Base-by-base conservation (phyloP, 345 rosid genomes). In the Rhodamnia rubescens region DNA sequence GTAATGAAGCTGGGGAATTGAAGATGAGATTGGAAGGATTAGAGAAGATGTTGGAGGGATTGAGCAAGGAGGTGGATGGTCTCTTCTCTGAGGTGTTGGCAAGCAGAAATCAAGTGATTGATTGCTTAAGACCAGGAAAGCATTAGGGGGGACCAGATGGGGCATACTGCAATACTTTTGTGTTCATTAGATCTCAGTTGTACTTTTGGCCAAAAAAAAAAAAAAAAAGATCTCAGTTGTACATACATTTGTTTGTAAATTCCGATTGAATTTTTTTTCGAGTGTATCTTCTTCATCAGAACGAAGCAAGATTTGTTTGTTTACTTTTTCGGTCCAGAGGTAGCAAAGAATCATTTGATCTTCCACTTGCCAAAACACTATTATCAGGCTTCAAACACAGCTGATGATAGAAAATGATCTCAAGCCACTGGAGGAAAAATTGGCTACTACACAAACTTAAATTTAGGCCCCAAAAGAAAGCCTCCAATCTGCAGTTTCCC, bases 71-170 rank as follows among this genome's bases (percentile, higher is more conserved):
- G 32, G 92, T 92, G 86, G 90, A 93, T 88, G 57, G 53, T 54
- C 84, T 93, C 47, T 94, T 94, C 90, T 90, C 89, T 11, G 84
- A 90, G 18, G 84, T 91, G 11, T 84, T 94, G 85, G 89, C 87
- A 14, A 87, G 85, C 52, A 93, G 97, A 91, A 92, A 91, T 83
- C 86, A 90, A 75, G 61, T 93, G 87, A 89, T 94, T 53, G 87
- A 85, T 51, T 87, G 92, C 53, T 85, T 92, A 32, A 74, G 92
- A 58, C 54, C 26, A 82, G 54, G 50, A 75, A 85, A 89, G 74
- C 85, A 85, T 61, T 80, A 85, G 69, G 14, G 14, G 47, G 44
- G 47, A 6, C 24, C 14, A 7, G 18, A 82, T 9, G 9, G 40
- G 18, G 32, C 42, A 83, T 52, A 11, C 32, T 16, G 83, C 20